Base-by-base conservation (phyloP, 148 eudicot species). In the Vaccinium darrowii region DNA sequence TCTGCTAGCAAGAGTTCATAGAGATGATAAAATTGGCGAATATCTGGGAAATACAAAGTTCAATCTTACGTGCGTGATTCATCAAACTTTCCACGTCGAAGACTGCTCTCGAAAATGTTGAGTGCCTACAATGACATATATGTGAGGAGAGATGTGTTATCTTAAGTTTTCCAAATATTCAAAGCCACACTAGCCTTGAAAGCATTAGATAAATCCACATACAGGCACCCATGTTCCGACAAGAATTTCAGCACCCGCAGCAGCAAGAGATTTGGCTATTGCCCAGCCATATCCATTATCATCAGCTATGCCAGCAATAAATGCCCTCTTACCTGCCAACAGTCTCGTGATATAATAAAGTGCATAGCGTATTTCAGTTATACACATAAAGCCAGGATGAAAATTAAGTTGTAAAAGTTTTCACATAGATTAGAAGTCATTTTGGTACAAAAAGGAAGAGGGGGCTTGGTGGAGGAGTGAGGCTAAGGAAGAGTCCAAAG, bases 221-320 rank as follows among this genome's bases (percentile, higher is more conserved):
- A 97, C 99, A 84, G 98, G 99, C 67, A 97, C 99, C 99, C 98
- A 97, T 82, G 99, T 97, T 33, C 98, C 99, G 88, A 97, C 93
- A 81, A 97, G 95, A 92, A 97, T 94, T 91, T 97, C 98, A 82
- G 99, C 99, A 88, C 99, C 99, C 62, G 99, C 98, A 89, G 99
- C 99, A 72, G 98, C 98, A 83, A 97, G 94, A 87, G 99, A 93
- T 89, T 95, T 97, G 78, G 99, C 99, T 53, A 97, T 97, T 77
- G 99, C 99, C 98, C 99, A 97, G 81, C 99, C 99, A 90, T 95
- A 97, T 83, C 99, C 99, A 88, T 95, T 95, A 89, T 97, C 99
- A 87, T 97, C 99, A 85, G 99, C 99, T 82, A 97, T 60, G 39
- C 99, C 99, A 78, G 99, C 99, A 85, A 97, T 95, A 79, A 94